Evolutionary conservation across 1,284 basidiomycete species (phyloP).

Genomic region (Malassezia japonica): DNA sequence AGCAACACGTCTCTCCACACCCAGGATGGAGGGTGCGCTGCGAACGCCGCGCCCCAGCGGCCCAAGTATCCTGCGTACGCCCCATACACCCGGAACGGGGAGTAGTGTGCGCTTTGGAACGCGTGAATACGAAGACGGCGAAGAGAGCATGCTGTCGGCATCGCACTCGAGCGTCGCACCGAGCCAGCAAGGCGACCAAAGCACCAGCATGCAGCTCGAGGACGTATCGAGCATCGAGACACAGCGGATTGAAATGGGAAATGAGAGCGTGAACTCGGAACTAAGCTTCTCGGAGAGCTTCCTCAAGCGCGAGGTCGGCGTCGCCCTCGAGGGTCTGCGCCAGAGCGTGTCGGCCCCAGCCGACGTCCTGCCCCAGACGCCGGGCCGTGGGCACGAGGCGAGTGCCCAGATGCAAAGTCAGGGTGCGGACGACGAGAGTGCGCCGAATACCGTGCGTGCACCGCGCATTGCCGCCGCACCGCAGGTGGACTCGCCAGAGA

Average conservation of each 20-base stretch:
- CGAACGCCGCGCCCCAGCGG: constrained; percentile 1
- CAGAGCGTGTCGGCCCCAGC: not conserved
- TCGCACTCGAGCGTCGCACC: constrained; percentile 7
- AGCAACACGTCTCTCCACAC: not conserved
- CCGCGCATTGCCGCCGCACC: no score
- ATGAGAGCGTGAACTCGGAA: no score
- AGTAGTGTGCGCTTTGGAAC: constrained; percentile 22
- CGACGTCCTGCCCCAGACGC: not conserved
- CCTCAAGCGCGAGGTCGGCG: constrained; percentile 29
- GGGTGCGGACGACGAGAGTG: no score
- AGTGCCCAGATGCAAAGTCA: no score
- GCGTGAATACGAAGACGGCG: constrained; percentile 25
- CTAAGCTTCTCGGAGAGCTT: constrained; percentile 42
- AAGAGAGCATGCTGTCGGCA: constrained; percentile 21
- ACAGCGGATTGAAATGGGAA: constrained; percentile 20
- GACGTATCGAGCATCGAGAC: not conserved
- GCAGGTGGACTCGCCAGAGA: no score
- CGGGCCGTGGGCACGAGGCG: no score
- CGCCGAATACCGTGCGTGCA: no score
- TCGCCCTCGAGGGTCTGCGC: constrained; percentile 27
- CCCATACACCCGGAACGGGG: constrained; percentile 21
- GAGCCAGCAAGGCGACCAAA: not conserved
- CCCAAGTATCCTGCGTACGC: constrained; percentile 14
- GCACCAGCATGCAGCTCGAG: not conserved
- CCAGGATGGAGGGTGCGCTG: not conserved